Evolutionary conservation across 140 eudicot species (phyloP), one percentile per base, ranked within the genome.

Genomic region (Anethum foeniculum): DNA sequence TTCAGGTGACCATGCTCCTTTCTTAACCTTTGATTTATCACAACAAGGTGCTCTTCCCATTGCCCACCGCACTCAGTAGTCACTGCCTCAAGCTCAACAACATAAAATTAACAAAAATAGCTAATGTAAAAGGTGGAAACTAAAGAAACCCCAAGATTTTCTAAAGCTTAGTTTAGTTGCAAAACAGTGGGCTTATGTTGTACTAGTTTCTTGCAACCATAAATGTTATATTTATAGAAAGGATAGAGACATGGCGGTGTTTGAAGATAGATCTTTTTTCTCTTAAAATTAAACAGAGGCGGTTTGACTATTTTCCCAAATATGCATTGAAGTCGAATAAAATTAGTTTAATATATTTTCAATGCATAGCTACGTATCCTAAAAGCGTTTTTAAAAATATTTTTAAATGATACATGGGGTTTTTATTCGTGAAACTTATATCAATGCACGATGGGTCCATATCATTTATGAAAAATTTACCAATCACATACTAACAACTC

Each of bases 31-130:
- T 30, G 85, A 83, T 81, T 93, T 93, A 85, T 93, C 97, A 81
- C 97, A 93, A 76, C 97, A 93, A 49, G 97, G 97, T 76, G 91
- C 86, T 88, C 97, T 90, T 75, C 97, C 97, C 97, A 93, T 38
- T 92, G 23, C 41, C 82, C 38, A 47, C 38, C 2, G 1, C 43
- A 39, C 43, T 10, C 48, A 25, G n/a, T 41, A 41, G 4, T 10
- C 48, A 15, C 21, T 62, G 38, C 36, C n/a, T 18, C 32, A 34
- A 44, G n/a, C n/a, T 18, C 32, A 34, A 44, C 58, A 62, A 62
- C 68, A n/a, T 27, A 62, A 62, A 10, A 34, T n/a, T n/a, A n/a
- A 30, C 79, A n/a, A 76, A 76, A 76, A 76, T 39, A 48, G 46
- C 44, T 27, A 52, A 51, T 30, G 44, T 9, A 43, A 71, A 44